Base-by-base conservation (phyloP, 148 eudicot species). In the Fallopia convolvulus region DNA sequence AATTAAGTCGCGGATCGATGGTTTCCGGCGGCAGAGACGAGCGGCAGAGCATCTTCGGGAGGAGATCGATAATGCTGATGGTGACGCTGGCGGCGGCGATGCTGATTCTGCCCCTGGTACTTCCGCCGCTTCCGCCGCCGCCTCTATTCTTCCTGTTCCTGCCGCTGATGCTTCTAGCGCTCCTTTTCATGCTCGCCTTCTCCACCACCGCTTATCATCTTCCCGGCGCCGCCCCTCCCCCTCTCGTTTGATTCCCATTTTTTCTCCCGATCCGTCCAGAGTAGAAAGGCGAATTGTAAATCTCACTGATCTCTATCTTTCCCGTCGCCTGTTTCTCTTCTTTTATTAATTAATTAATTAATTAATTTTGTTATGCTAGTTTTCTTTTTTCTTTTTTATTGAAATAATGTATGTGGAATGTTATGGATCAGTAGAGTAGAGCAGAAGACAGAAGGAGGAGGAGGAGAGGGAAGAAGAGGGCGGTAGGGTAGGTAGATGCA, bases 81-180 rank as follows among this genome's bases (percentile, higher is more conserved):
- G 77, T 80, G 63, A 70, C 79, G 4, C 17, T 88, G 61, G 80
- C 89, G 77, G 84, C 53, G 32, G 55, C 75, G 17, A 49, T 88
- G 58, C 32, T 80, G 30, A 68, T 77, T 6, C 74, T 75, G 76
- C 89, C 91, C 47, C 80, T 82, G 68, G 78, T 85, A 42, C 70
- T 88, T 23, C 89, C 87, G 66, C 83, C 86, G 5, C 58, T 81
- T 26, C 91, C 89, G 18, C 88, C 88, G 4, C 91, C 91, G 32
- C 91, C 89, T 12, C 50, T 72, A 13, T 56, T 70, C 53, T 47
- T 88, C 44, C 84, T 88, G 5, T 56, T 75, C 30, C 13, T 88
- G 20, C 91, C 91, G n/a, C 46, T 86, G 5, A 18, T 81, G 65
- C 81, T 88, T 7, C 71, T 88, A 44, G 83, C 52, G 0, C 68